Base-by-base conservation (phyloP, 495 filamentous ascomycete species). In the Lophium mytilinum region DNA sequence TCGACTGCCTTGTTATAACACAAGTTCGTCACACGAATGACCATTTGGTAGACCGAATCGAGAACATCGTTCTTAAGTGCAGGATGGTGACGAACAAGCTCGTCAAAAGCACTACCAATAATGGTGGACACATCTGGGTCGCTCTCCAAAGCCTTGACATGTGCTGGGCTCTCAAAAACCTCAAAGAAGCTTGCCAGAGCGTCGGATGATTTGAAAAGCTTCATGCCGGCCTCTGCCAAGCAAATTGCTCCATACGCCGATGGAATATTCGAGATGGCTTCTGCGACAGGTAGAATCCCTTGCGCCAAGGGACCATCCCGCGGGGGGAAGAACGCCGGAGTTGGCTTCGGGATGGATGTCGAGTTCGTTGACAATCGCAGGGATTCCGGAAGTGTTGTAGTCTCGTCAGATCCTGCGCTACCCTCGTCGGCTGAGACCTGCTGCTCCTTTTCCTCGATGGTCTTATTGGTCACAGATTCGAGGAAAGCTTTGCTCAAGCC, bases 51-150 rank as follows among this genome's bases (percentile, higher is more conserved):
- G 12, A 95, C 80, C 5, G 85, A 82, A 64, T 84, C 81, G 72
- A 94, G 83, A 55, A 97, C 89, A 11, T 80, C 80, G 30, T 80
- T 75, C 55, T 90, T 89, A 45, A 99, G 74, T 10, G 77, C 76
- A 0, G 93, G 94, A 68, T 99, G 94, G 66, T 99, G 93, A 17
- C 93, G 84, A 33, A 92, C 85, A 55, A 99, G 77, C 67, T 99
- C 93, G 68, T 99, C 94, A 66, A 99, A 95, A 11, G 86, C 86
- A 6, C 78, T 80, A 18, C 94, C 93, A 40, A 97, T 75, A 40
- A 78, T 77, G 39, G 67, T 72, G 1, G 84, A 71, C 35, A 85
- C 72, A n/a, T 85, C 82, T 6, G 80, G 75, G 53, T 96, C 91
- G 37, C 78, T 71, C 46, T 83, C 80, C 78, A 97, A 76, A 58